These are phyloP conservation scores for Peronospora belbahrii DNA, from an alignment of 352 stramenopile species.

Conservation along the genomic window DNA sequence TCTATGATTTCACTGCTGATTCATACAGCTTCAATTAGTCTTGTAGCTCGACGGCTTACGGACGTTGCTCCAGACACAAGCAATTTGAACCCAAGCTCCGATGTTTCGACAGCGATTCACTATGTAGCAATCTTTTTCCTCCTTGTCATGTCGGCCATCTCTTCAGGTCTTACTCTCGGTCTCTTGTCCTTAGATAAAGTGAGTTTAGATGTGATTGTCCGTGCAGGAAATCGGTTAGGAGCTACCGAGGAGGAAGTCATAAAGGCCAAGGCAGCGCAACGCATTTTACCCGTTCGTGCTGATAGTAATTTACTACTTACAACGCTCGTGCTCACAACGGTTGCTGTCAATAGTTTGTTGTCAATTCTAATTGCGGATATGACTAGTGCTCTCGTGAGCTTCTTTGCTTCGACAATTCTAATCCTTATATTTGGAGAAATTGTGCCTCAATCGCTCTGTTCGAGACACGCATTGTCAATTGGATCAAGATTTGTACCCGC, in stretches of 20 bases:
- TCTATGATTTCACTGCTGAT: conserved; percentile 20
- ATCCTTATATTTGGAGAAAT: conserved; percentile 96
- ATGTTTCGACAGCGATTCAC: conserved; percentile 29
- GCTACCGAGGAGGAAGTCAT: conserved; percentile 49
- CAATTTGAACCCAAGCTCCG: neutral
- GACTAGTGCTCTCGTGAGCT: conserved; percentile 82
- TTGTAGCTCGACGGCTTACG: conserved; percentile 13
- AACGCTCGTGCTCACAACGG: conserved; percentile 96
- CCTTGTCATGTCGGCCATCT: conserved; percentile 86
- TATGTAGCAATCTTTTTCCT: conserved; percentile 50
- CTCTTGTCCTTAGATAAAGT: conserved; percentile 96
- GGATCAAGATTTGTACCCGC: conserved; percentile 65
- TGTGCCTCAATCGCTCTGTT: conserved; percentile 89
- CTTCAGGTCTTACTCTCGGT: conserved; percentile 93
- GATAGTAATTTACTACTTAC: conserved; percentile 96
- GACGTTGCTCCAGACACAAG: neutral
- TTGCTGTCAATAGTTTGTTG: conserved; percentile 94
- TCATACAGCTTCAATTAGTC: conserved; percentile 4
- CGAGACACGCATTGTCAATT: conserved; percentile 83
- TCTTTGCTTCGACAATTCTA: conserved; percentile 90
- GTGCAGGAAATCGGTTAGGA: conserved; percentile 68
- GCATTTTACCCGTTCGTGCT: conserved; percentile 83
- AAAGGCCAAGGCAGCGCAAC: conserved; percentile 48
- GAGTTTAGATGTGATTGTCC: conserved; percentile 93
- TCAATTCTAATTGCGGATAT: conserved; percentile 95